Base-by-base conservation (phyloP, 2,329 filamentous ascomycete species). In the Zymoseptoria brevis region DNA sequence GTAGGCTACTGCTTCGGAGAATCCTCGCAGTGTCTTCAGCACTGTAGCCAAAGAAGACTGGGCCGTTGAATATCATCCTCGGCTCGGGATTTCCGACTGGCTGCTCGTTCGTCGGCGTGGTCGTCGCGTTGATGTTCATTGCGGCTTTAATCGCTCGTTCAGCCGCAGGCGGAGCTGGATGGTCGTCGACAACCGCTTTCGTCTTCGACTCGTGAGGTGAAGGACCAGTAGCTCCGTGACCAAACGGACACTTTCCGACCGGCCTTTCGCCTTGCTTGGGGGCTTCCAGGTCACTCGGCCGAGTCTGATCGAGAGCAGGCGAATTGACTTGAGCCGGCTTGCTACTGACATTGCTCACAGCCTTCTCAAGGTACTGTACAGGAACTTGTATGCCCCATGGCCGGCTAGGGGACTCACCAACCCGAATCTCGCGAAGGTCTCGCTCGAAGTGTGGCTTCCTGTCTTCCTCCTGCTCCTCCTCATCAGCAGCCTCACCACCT, bases 371-470 rank as follows among this genome's bases (percentile, higher is more conserved):
- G 59, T 78, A 79, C 60, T 75, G 74, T n/a, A 73, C 73, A 2
- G 92, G 92, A 0, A 96, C 87, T 4, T 85, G 84, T 56, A 96
- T 96, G 5, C 92, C 92, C 92, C 92, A 96, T 13, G 93, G 93
- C 51, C 93, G 82, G 73, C 89, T 96, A 4, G 93, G 93, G 13
- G 90, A 96, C 74, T 97, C 93, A 50, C 93, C 93, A 21, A 97
- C 86, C n/a, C 93, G 83, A 8, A 97, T 84, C 67, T 96, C 93
- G 70, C 93, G 90, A 56, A 97, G 74, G 0, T 89, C 86, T 51
- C 92, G 83, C 65, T 96, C 90, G 71, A 96, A 96, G 68, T 87
- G 88, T 59, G 86, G 81, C 63, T 85, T 80, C 58, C 90, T 82
- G 51, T 86, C 81, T 26, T 85, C 82, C 2, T 83, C 81, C 7